Evolutionary conservation across 225 moss, liverwort and hornwort species (phyloP), one percentile per base, ranked within the genome.

Genomic region (Pleurozium schreberi): DNA sequence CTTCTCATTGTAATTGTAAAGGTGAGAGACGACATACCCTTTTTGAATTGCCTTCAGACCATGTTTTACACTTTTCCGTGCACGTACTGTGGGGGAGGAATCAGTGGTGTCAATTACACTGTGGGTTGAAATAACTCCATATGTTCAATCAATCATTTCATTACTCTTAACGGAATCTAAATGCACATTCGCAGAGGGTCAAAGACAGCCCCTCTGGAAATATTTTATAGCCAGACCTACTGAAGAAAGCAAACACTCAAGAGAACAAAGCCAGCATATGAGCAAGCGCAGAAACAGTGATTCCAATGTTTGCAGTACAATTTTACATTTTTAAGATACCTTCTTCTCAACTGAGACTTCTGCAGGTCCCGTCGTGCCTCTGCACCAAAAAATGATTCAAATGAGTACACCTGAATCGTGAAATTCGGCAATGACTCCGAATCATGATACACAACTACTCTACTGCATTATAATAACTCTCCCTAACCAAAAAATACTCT

Each of bases 261-360:
- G 15, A 43, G 31, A 28, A 53, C 23, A 69, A 86, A 36, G 45
- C 5, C 75, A 33, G 45, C 68, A 57, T 53, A 30, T 45, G 57
- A 60, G n/a, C 13, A 86, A 74, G 45, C 25, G 58, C 76, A 80
- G 45, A 42, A 76, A 80, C 55, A 84, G 70, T 40, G 52, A 33
- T 30, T 64, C 30, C 60, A 50, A 38, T 17, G 40, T 49, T 25
- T 62, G 57, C 58, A 82, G 31, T 18, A 76, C 40, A 52, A 12
- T 12, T n/a, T 4, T 30, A 30, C 1, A 18, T 42, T 58, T 12
- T 30, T 1, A 47, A 22, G 2, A 62, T 91, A 93, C 93, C 93
- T 95, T 93, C 89, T 64, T 93, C 90, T 91, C 91, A 33, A 95
- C 94, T 69, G 94, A 93, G 20, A 95, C 93, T 91, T 95, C 91